Evolutionary conservation across 257 asterid species (phyloP).

Genomic region (Vinca minor): DNA sequence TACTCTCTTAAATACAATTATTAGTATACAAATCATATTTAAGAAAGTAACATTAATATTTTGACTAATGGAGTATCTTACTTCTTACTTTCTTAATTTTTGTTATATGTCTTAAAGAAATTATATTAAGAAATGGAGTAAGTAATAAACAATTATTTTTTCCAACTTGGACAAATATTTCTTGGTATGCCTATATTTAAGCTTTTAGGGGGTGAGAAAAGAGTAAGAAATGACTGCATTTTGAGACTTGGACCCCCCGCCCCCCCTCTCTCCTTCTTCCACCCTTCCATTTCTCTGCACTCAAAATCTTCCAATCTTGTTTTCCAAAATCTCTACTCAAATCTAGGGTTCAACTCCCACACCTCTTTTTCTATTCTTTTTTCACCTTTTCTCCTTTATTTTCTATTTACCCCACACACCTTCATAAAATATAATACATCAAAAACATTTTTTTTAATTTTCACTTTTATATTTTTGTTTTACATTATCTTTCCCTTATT

Average conservation of each 20-base stretch:
- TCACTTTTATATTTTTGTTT: constrained; percentile 6
- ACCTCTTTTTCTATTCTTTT: background rate
- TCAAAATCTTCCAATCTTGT: constrained; percentile 13
- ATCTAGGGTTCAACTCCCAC: constrained; percentile 16
- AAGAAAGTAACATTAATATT: no score
- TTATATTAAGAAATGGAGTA: no score
- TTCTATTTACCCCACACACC: background rate
- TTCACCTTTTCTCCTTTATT: background rate
- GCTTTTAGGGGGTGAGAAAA: constrained; percentile 17
- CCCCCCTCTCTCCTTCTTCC: background rate
- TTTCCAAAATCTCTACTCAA: constrained; percentile 15
- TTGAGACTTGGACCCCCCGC: constrained; percentile 9
- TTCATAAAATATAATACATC: constrained; percentile 4
- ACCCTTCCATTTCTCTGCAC: constrained; percentile 17
- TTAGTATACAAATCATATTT: no score
- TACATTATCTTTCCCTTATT: background rate
- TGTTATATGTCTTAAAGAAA: no score
- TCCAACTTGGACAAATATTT: constrained; percentile 1
- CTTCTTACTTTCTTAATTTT: no score
- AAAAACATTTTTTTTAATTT: background rate
- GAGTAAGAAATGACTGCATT: constrained; percentile 15
- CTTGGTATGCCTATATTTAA: no score
- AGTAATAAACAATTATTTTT: constrained; percentile 5
- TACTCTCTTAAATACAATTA: no score
- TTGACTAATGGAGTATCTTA: no score